Conservation (phyloP, 352 stramenopile genomes). For the Blastocystis sp. region DNA sequence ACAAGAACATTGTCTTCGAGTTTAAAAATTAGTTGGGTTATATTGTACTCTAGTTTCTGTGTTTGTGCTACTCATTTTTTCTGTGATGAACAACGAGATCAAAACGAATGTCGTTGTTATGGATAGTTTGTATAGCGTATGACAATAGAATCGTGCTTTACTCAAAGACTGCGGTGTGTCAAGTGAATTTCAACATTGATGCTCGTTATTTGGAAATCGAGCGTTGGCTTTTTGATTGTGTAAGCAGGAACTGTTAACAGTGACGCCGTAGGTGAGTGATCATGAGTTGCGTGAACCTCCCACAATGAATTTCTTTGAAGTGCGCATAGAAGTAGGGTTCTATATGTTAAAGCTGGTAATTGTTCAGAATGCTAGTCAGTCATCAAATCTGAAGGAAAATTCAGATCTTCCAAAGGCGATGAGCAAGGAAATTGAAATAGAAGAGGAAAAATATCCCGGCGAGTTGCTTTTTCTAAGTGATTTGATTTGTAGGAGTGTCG, state of each 20-base stretch:
- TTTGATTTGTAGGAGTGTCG: slow-evolving; percentile 10
- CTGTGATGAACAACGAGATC: not conserved
- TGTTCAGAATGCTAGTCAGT: not conserved
- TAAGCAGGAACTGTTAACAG: not conserved
- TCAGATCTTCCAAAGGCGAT: not conserved
- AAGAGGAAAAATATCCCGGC: not conserved
- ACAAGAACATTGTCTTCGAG: slow-evolving; percentile 98
- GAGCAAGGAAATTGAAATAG: not conserved
- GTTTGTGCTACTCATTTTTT: not conserved
- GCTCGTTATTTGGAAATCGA: not conserved
- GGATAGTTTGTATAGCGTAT: slow-evolving; percentile 23
- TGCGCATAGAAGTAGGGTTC: not conserved
- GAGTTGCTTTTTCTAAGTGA: not conserved
- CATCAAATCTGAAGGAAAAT: not conserved
- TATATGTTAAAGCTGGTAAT: not conserved
- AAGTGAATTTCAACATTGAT: slow-evolving; percentile 30
- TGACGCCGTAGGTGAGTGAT: not conserved
- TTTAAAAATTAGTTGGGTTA: slow-evolving; percentile 68
- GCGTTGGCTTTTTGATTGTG: slow-evolving; percentile 18
- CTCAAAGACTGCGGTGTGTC: not conserved
- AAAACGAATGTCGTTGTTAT: slow-evolving; percentile 21
- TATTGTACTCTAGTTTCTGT: not conserved
- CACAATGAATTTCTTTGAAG: slow-evolving; percentile 1
- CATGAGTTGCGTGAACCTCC: not conserved
- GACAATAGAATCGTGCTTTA: not conserved